Evolutionary conservation across 2,329 filamentous ascomycete genomes (phyloP).

Genomic region (Fusarium guadeloupense): DNA sequence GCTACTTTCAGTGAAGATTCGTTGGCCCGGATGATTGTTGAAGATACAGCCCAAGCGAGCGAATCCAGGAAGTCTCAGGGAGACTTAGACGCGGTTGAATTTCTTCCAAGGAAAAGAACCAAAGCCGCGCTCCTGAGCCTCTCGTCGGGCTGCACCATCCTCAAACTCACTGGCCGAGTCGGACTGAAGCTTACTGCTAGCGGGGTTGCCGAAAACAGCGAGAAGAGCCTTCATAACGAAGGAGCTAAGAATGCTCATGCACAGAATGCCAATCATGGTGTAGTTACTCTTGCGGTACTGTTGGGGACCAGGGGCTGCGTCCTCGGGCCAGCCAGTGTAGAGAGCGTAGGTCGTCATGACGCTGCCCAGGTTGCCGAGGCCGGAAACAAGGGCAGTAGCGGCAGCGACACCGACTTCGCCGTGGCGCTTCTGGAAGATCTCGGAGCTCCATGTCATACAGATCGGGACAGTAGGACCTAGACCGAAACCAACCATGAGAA

Average conservation of each 20-base stretch:
- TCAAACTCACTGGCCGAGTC: slow-evolving; percentile 58
- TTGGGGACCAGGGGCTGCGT: slow-evolving; percentile 71
- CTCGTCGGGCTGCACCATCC: slow-evolving; percentile 69
- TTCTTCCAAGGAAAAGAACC: slow-evolving; percentile 52
- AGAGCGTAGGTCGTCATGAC: slow-evolving; percentile 89
- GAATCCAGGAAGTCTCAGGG: slow-evolving; percentile 14
- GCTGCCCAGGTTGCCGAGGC: slow-evolving; percentile 85
- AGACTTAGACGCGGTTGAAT: slow-evolving; percentile 38
- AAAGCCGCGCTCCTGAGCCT: slow-evolving; percentile 67
- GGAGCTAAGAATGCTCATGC: slow-evolving; percentile 78
- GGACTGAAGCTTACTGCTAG: slow-evolving; percentile 56
- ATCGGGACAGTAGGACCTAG: slow-evolving; percentile 91
- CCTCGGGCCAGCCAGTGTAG: slow-evolving; percentile 85
- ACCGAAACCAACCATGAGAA: slow-evolving; percentile 91
- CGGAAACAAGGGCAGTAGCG: slow-evolving; percentile 85
- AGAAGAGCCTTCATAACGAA: slow-evolving; percentile 74
- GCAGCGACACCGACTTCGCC: slow-evolving; percentile 91
- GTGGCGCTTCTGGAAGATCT: slow-evolving; percentile 89
- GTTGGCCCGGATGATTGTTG: slow-evolving; percentile 41
- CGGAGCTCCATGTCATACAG: slow-evolving; percentile 92
- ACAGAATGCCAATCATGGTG: slow-evolving; percentile 87
- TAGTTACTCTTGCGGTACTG: slow-evolving; percentile 86
- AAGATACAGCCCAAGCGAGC: slow-evolving; percentile 36
- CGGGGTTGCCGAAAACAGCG: slow-evolving; percentile 64
- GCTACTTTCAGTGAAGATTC: slow-evolving; percentile 15